These are phyloP conservation scores for Scenedesmus sp. DNA, from an alignment of 163 green algal species.

Conservation along the genomic window DNA sequence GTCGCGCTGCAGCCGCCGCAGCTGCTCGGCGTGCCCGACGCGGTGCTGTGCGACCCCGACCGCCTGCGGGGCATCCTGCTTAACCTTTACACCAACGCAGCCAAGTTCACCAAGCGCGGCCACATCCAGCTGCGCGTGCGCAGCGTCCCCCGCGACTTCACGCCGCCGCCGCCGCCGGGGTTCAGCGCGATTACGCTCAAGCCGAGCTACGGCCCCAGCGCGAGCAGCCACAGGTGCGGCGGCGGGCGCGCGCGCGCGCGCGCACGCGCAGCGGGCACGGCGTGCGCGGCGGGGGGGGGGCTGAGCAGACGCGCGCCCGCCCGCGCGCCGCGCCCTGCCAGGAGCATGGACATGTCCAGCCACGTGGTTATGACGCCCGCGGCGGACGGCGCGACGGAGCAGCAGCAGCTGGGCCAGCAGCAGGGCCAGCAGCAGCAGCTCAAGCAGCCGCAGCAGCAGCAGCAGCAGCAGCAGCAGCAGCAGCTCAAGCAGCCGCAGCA, in stretches of 20 bases:
- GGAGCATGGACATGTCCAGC: constrained; percentile 34
- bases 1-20: constrained; percentile 60
- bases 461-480: too few relatives aligned
- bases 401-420: neutral
- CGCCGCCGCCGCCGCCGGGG: constrained; percentile 38
- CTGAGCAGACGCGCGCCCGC: too few relatives aligned
- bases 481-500: neutral
- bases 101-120: constrained; percentile 86
- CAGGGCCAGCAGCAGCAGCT: neutral
- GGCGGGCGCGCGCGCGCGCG: too few relatives aligned
- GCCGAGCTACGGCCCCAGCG: constrained; percentile 41
- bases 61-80: constrained; percentile 85
- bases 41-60: constrained; percentile 66
- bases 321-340: neutral
- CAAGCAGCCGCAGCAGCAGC: constrained; percentile 4
- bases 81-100: constrained; percentile 92
- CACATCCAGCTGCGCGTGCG: constrained; percentile 72
- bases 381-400: neutral
- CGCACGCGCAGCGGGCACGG: too few relatives aligned
- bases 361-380: neutral
- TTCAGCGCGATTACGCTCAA: constrained; percentile 48
- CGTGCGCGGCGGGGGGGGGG: too few relatives aligned
- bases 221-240: constrained; percentile 20
- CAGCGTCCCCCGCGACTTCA: constrained; percentile 47
- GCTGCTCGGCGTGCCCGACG: constrained; percentile 49